These are phyloP conservation scores for Rhododendron ferrugineum DNA, from an alignment of 148 eudicot species.

Conservation along the genomic window DNA sequence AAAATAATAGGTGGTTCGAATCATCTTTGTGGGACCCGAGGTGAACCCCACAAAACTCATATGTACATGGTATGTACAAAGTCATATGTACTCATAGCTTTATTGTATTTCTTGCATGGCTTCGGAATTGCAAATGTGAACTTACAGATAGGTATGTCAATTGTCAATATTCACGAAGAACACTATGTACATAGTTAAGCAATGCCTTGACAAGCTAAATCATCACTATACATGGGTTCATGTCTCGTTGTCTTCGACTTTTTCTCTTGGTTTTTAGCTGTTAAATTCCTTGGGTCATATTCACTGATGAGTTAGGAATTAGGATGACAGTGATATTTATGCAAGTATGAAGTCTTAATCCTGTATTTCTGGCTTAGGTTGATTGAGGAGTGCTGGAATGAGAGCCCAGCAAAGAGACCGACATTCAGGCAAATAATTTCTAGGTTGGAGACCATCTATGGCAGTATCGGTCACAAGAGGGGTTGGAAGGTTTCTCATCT, in stretches of 20 bases:
- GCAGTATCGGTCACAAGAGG: constrained; percentile 43
- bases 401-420: constrained; percentile 66
- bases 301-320: not conserved
- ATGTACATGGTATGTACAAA: too few species aligned
- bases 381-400: constrained; percentile 88
- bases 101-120: not conserved
- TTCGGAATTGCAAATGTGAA: not conserved
- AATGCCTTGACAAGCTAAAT: not conserved
- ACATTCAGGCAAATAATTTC: constrained; percentile 70
- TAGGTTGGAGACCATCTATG: constrained; percentile 57
- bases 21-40: too few species aligned
- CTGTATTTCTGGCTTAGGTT: constrained; percentile 44
- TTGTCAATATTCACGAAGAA: not conserved
- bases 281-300: not conserved
- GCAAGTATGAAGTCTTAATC: not conserved
- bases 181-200: not conserved
- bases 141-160: not conserved
- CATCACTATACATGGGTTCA: not conserved
- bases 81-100: too few species aligned
- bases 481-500: constrained; percentile 68
- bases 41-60: too few species aligned
- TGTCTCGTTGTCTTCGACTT: not conserved
- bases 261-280: not conserved
- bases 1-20: too few species aligned
- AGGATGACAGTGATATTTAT: not conserved